A percentile compares a stretch with the other conserved stretches of the same genome.
These are phyloP conservation scores for Colletotrichum sp. DNA, from an alignment of 2,329 filamentous ascomycete genomes.

Conservation along the genomic window DNA sequence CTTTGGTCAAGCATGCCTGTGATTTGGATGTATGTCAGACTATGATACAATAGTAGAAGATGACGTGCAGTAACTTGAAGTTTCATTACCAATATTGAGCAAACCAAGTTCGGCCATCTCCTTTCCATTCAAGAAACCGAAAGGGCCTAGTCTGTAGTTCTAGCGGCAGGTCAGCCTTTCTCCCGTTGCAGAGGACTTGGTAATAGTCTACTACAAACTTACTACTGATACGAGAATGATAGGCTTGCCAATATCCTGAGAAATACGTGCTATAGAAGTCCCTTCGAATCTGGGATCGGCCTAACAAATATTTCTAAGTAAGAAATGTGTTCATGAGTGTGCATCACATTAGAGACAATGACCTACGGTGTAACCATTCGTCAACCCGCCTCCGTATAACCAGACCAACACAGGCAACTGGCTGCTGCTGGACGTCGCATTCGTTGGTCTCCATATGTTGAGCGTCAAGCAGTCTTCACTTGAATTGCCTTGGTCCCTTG, in stretches of 20 bases:
- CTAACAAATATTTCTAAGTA: neutral
- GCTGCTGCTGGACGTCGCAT: constrained; percentile 30
- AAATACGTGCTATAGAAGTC: neutral
- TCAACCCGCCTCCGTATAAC: constrained; percentile 54
- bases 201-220: neutral
- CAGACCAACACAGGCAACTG: constrained; percentile 62
- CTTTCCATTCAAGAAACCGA: constrained; percentile 17
- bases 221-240: neutral
- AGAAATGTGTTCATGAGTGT: accelerated
- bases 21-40: neutral
- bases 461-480: constrained; percentile 32
- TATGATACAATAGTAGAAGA: neutral
- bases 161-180: constrained; percentile 13
- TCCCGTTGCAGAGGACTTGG: neutral
- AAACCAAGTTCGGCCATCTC: constrained; percentile 33
- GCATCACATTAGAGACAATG: neutral
- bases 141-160: constrained; percentile 18
- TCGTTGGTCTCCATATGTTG: constrained; percentile 28
- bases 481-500: constrained; percentile 51
- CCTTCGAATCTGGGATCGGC: neutral
- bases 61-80: accelerated
- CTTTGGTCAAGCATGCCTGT: constrained; percentile 15
- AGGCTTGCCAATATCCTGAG: neutral
- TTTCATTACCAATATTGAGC: constrained; percentile 26
- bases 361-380: constrained; percentile 6